Evolutionary conservation across 208 protist species (phyloP), one percentile per base, ranked within the genome.

Genomic region (Trichomonas vaginalis): DNA sequence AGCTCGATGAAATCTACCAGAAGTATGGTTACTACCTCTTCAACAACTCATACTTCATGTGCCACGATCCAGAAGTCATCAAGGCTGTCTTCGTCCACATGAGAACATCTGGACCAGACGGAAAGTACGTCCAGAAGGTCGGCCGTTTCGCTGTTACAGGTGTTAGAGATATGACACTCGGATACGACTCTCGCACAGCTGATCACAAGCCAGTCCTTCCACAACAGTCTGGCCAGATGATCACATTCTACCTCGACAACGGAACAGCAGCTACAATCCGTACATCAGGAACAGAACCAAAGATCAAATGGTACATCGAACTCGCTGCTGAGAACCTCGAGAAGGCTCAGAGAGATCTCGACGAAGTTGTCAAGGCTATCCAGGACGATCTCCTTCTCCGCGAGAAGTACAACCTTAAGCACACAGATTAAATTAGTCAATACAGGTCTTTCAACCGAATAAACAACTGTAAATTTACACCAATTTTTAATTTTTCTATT

Each of bases 271-370:
- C 45, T 17, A 92, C 86, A 92, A 92, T 92, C 45, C 40, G 86
- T 56, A 92, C 86, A 39, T 92, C 86, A 46, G 86, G 86, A 46
- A 92, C 86, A 39, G 86, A 92, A 47, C 86, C 86, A 92, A 92
- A 92, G 86, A 92, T 92, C 32, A 92, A 92, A 51, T 92, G 86
- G 86, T 92, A 92, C 45, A 92, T 92, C 32, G 86, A 92, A 47
- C 12, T 92, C 17, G 86, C 45, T 10, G 86, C 86, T 35, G 37
- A 92, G 46, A 42, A 92, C n/a, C 40, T 40, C 10, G 45, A 48
- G 46, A 48, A 92, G 45, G 86, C 86, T 92, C 23, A 46, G 39
- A 42, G 56, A 10, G 86, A 92, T 4, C 86, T 92, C 39, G 32
- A 48, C 23, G 42, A 92, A 46, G 86, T 92, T 39, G 23, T 92